phyloP scores from a whole-genome alignment of 2,329 filamentous ascomycete genomes.

The Phialophora macrospora region DNA sequence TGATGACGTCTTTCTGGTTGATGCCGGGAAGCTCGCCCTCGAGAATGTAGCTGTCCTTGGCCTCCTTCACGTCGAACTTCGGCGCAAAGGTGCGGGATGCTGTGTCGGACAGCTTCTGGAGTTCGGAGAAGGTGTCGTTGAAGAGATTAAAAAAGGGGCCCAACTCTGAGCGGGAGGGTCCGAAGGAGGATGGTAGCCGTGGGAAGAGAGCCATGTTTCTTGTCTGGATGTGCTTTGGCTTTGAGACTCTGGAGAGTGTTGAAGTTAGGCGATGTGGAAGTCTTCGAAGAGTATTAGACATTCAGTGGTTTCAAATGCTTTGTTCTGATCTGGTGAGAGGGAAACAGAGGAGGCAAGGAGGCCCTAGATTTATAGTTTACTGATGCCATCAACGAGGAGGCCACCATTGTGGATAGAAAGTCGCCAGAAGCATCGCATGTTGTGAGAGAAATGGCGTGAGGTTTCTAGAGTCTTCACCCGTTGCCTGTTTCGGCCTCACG shows the following conservation, averaged over 20 bases:
- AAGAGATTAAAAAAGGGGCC: slow-evolving; percentile 37
- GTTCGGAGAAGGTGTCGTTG: slow-evolving; percentile 39
- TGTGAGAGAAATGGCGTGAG: slow-evolving; percentile 19
- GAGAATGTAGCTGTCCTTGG: slow-evolving; percentile 51
- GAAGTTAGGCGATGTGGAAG: slow-evolving; percentile 25
- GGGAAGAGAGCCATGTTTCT: slow-evolving; percentile 35
- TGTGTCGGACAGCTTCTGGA: slow-evolving; percentile 37
- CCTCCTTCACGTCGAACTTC: slow-evolving; percentile 55
- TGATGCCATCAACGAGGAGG: background rate
- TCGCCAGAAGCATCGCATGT: background rate
- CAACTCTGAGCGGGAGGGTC: slow-evolving; percentile 29
- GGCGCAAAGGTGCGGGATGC: slow-evolving; percentile 46
- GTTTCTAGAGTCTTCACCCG: slow-evolving; percentile 24
- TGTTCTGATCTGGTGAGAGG: slow-evolving; percentile 17
- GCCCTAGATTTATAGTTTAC: slow-evolving; percentile 17
- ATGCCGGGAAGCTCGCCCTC: slow-evolving; percentile 58
- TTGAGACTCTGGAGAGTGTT: slow-evolving; percentile 9
- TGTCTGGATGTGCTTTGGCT: slow-evolving; percentile 24
- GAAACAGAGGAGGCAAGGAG: background rate
- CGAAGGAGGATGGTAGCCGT: slow-evolving; percentile 29
- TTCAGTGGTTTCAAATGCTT: slow-evolving; percentile 26
- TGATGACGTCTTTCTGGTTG: slow-evolving; percentile 51
- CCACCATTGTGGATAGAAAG: background rate
- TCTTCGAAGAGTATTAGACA: slow-evolving; percentile 26
- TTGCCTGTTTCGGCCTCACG: slow-evolving; percentile 22